phyloP scores from a whole-genome alignment of 768 basidiomycete genomes.

The Leccinum truebloodii region DNA sequence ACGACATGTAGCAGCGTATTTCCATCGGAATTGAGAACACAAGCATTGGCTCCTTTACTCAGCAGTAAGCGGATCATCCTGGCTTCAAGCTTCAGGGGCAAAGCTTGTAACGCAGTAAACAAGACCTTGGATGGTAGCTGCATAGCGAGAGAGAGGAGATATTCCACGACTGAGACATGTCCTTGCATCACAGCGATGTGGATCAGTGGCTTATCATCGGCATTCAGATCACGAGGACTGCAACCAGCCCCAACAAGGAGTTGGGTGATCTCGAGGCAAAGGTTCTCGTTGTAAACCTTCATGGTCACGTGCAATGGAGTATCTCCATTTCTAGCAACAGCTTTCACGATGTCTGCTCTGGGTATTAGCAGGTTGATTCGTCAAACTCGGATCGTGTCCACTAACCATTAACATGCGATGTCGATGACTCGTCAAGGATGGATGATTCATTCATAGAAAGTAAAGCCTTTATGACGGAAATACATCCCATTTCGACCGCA shows the following conservation, averaged over 20 bases:
- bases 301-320: neutral
- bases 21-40: neutral
- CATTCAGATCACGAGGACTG: neutral
- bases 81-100: neutral
- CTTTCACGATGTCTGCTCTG: neutral
- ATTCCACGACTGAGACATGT: neutral
- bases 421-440: no score
- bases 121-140: conserved; percentile 1
- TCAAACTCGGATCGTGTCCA: rapidly evolving
- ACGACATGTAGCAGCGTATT: neutral
- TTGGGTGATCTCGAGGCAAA: neutral
- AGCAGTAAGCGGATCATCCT: conserved; percentile 4
- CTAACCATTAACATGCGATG: neutral
- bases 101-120: neutral
- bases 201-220: neutral
- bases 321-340: neutral
- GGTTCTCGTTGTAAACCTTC: neutral
- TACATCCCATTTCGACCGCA: conserved; percentile 9
- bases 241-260: no score
- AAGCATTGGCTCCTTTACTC: neutral
- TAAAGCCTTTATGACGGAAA: neutral
- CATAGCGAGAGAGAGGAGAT: neutral
- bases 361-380: neutral
- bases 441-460: neutral
- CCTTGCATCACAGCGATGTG: neutral